These are phyloP conservation scores for Apophysomyces sp. DNA, from an alignment of 371 early-diverging fungal species.

Conservation along the genomic window DNA sequence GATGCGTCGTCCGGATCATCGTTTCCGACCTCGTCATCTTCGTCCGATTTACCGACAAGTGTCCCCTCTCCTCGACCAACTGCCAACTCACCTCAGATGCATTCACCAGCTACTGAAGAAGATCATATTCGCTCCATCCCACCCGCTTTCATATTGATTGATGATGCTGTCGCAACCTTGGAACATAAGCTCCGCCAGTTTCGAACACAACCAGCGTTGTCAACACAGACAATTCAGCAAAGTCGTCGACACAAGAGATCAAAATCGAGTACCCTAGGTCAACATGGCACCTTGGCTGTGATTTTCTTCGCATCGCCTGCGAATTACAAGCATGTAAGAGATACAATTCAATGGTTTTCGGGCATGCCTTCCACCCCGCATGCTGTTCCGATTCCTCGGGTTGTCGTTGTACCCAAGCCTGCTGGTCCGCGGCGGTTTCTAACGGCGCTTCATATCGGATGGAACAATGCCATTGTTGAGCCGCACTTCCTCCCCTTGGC, in stretches of 20 bases:
- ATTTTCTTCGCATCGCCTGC: conserved; percentile 56
- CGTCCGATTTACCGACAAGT: not conserved
- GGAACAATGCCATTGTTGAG: conserved; percentile 46
- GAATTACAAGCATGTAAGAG: conserved; percentile 50
- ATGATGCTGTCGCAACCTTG: conserved; percentile 50
- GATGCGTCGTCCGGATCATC: not conserved
- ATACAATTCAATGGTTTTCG: conserved; percentile 38
- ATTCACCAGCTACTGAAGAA: conserved; percentile 17
- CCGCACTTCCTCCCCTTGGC: conserved; percentile 57
- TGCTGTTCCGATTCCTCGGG: conserved; percentile 40
- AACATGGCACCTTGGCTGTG: conserved; percentile 48
- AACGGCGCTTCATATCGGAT: conserved; percentile 57
- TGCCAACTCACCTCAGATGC: conserved; percentile 15
- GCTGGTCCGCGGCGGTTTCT: conserved; percentile 59
- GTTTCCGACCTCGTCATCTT: not conserved
- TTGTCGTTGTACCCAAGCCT: conserved; percentile 60
- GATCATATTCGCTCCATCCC: conserved; percentile 17
- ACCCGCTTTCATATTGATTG: conserved; percentile 55
- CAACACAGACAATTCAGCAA: conserved; percentile 14
- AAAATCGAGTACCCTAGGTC: conserved; percentile 15
- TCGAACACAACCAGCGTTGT: conserved; percentile 20
- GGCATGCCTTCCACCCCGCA: conserved; percentile 7
- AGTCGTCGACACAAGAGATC: conserved; percentile 4
- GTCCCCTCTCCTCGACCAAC: not conserved
- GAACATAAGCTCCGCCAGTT: conserved; percentile 38